Percentiles rank a stretch among this genome's conserved stretches.
Evolutionary conservation across 352 stramenopile genomes (phyloP).

Genomic region (Pythium chondricola): DNA sequence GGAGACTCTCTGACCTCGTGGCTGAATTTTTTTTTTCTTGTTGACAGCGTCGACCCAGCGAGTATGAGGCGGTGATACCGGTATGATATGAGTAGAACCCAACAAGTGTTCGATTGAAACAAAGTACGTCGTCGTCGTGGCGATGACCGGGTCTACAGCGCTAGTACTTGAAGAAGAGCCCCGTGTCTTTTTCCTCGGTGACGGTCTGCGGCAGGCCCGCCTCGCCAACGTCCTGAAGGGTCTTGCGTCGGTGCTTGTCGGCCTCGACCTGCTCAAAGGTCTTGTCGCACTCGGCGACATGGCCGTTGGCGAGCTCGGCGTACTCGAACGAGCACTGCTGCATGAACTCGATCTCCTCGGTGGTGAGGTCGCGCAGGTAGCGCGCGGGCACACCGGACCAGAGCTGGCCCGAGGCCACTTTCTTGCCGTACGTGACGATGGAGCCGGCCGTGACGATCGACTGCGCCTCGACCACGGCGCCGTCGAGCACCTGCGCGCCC

Average conservation of each 20-base stretch:
- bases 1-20: too few species aligned
- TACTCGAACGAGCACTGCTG: constrained; percentile 86
- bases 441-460: constrained; percentile 89
- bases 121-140: too few species aligned
- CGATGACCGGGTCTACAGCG: too few species aligned
- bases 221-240: constrained; percentile 73
- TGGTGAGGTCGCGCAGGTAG: constrained; percentile 79
- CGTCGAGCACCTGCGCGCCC: constrained; percentile 88
- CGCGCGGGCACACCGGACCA: constrained; percentile 82
- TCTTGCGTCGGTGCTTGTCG: constrained; percentile 72
- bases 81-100: too few species aligned
- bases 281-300: constrained; percentile 75
- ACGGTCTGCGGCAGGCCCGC: constrained; percentile 67
- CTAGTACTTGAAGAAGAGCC: constrained; percentile 89
- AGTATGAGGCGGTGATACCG: too few species aligned
- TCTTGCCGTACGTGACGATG: constrained; percentile 83
- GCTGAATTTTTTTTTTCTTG: too few species aligned
- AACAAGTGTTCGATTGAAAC: too few species aligned
- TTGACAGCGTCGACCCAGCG: too few species aligned
- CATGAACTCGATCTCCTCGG: constrained; percentile 87
- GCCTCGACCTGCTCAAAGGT: constrained; percentile 78
- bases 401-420: constrained; percentile 85
- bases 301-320: constrained; percentile 65
- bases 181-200: constrained; percentile 66
- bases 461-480: constrained; percentile 79